phyloP scores from a whole-genome alignment of 2,329 filamentous ascomycete species.

The Trichoderma sp. region DNA sequence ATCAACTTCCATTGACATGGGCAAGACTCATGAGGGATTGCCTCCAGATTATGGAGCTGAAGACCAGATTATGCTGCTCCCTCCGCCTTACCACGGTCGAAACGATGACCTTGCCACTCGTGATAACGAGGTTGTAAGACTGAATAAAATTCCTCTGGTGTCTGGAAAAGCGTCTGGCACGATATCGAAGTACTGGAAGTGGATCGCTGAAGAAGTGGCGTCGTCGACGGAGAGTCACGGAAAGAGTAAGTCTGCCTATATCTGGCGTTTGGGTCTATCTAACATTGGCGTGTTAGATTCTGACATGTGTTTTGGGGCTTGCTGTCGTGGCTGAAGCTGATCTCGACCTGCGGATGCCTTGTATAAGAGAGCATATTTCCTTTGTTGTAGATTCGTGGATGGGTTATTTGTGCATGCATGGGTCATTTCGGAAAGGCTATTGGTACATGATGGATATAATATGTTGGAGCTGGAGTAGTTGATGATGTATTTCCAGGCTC shows the following conservation, averaged over 20 bases:
- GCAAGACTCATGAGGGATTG: neutral
- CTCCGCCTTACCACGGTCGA: conserved; percentile 6
- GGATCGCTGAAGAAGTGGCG: conserved; percentile 19
- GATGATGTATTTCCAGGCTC: neutral
- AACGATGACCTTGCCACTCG: neutral
- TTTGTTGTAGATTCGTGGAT: conserved; percentile 1
- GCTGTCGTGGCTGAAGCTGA: conserved; percentile 5
- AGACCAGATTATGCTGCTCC: neutral
- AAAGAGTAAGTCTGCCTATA: neutral
- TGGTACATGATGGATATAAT: neutral
- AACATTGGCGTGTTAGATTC: conserved; percentile 7
- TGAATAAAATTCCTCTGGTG: neutral
- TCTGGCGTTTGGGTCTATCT: neutral
- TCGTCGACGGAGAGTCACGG: neutral
- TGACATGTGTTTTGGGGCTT: conserved; percentile 18
- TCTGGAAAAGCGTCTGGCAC: neutral
- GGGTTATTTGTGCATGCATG: too few species aligned
- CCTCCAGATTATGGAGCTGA: conserved; percentile 10
- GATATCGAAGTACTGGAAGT: conserved; percentile 14
- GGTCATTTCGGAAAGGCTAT: neutral
- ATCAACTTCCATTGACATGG: neutral
- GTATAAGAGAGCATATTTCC: neutral
- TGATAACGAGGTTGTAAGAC: neutral
- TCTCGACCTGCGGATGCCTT: neutral
- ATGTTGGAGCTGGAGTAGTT: neutral